These are phyloP conservation scores for Pythium rishiriense DNA, from an alignment of 352 stramenopile genomes.

Conservation along the genomic window DNA sequence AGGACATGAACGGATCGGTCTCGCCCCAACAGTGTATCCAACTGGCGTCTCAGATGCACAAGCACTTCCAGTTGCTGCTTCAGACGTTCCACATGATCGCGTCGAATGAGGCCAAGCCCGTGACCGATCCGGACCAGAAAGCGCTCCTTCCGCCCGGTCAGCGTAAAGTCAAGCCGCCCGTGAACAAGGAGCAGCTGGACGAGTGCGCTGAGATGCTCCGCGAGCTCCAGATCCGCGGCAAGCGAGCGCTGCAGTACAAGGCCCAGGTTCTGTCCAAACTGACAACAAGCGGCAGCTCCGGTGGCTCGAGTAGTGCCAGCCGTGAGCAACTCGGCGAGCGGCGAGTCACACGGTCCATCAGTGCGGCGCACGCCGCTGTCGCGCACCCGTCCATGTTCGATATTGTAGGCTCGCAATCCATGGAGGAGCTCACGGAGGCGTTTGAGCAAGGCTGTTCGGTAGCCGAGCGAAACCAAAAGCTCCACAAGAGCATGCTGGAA, in stretches of 20 bases:
- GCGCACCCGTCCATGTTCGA: constrained; percentile 88
- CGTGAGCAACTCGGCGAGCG: constrained; percentile 34
- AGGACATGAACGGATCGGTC: constrained; percentile 40
- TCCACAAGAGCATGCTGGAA: constrained; percentile 67
- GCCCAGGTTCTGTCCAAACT: constrained; percentile 65
- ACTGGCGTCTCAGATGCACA: constrained; percentile 86
- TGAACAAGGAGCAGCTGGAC: constrained; percentile 13
- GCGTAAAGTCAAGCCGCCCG: neutral
- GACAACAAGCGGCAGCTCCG: constrained; percentile 18
- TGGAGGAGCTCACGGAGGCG: constrained; percentile 48
- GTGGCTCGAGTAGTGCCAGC: neutral
- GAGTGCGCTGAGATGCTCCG: constrained; percentile 66
- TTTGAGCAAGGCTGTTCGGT: constrained; percentile 52
- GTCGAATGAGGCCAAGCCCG: neutral
- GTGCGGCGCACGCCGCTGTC: constrained; percentile 72
- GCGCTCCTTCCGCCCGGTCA: neutral
- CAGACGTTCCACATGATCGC: constrained; percentile 68
- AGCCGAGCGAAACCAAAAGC: constrained; percentile 45
- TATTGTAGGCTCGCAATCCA: constrained; percentile 61
- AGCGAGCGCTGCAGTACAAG: constrained; percentile 67
- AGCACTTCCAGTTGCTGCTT: constrained; percentile 80
- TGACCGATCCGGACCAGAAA: neutral
- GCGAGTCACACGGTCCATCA: constrained; percentile 78
- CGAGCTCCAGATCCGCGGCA: constrained; percentile 62
- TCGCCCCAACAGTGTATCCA: constrained; percentile 76